Conservation (phyloP, 768 basidiomycete species). For the Auriscalpium orientale region DNA sequence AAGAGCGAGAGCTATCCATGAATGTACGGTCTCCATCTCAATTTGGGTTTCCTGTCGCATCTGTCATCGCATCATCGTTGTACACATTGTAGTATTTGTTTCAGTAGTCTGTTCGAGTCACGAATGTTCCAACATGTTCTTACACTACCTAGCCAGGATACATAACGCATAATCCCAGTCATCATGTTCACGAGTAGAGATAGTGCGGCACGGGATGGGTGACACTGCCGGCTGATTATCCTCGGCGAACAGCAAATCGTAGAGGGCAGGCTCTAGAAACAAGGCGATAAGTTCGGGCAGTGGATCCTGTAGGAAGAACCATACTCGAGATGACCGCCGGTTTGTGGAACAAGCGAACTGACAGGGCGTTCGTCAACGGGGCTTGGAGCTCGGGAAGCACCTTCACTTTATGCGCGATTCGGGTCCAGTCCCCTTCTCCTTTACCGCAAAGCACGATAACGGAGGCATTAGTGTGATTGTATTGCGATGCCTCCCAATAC, state of each 20-base stretch:
- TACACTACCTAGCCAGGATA: conserved; percentile 26
- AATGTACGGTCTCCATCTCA: conserved; percentile 8
- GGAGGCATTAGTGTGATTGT: conserved; percentile 2
- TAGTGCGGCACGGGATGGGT: conserved; percentile 42
- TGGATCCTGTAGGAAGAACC: background rate
- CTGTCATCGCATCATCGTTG: conserved; percentile 7
- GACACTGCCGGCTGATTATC: conserved; percentile 32
- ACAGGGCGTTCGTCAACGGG: conserved; percentile 24
- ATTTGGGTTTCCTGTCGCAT: background rate
- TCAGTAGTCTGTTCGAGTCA: background rate
- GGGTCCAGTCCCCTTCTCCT: conserved; percentile 2
- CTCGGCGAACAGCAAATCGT: conserved; percentile 22
- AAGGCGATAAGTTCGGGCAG: no score
- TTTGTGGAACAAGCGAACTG: conserved; percentile 41
- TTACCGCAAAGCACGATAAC: conserved; percentile 11
- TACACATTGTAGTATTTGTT: background rate
- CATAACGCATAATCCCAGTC: conserved; percentile 54
- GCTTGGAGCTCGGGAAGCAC: conserved; percentile 11
- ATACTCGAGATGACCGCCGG: background rate
- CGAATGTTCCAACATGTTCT: background rate
- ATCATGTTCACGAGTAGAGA: conserved; percentile 34
- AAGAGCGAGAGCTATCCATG: conserved; percentile 51
- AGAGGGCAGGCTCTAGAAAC: conserved; percentile 2
- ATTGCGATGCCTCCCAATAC: conserved; percentile 4
- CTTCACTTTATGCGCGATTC: conserved; percentile 6